Evolutionary conservation across 495 filamentous ascomycete genomes (phyloP).

Genomic region (Neurospora sp.): DNA sequence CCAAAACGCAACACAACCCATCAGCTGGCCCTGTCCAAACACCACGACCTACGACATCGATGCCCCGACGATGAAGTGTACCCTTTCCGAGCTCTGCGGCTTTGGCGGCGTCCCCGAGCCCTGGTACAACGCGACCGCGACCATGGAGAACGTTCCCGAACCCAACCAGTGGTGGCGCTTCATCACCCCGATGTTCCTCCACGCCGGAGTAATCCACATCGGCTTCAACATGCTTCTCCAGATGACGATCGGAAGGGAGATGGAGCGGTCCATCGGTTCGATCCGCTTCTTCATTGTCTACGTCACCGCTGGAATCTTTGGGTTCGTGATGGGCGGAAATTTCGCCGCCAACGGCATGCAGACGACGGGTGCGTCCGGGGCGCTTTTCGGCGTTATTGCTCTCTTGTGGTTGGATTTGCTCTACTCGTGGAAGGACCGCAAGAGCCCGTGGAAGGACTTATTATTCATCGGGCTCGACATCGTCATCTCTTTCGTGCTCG

Average conservation of each 20-base stretch:
- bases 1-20: constrained; percentile 33
- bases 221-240: constrained; percentile 91
- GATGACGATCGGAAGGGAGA: constrained; percentile 74
- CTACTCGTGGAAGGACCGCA: constrained; percentile 77
- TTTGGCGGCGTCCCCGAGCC: constrained; percentile 65
- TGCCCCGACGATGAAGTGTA: constrained; percentile 44
- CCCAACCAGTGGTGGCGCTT: constrained; percentile 97
- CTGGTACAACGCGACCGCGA: constrained; percentile 31
- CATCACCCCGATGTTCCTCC: constrained; percentile 90
- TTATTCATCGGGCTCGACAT: constrained; percentile 77
- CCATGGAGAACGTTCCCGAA: constrained; percentile 26
- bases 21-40: constrained; percentile 68
- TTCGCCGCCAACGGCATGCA: constrained; percentile 70
- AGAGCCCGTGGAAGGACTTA: constrained; percentile 66
- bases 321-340: constrained; percentile 91
- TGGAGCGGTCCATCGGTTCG: constrained; percentile 79
- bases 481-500: constrained; percentile 80
- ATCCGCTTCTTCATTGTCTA: constrained; percentile 84
- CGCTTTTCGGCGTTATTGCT: constrained; percentile 84
- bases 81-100: constrained; percentile 69
- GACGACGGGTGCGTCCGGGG: constrained; percentile 80
- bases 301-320: constrained; percentile 84
- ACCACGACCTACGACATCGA: constrained; percentile 44
- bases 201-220: constrained; percentile 88
- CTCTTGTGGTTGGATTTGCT: constrained; percentile 79